Evolutionary conservation across 176 grass and related monocot species (phyloP).

Genomic region (Microstegium vimineum): DNA sequence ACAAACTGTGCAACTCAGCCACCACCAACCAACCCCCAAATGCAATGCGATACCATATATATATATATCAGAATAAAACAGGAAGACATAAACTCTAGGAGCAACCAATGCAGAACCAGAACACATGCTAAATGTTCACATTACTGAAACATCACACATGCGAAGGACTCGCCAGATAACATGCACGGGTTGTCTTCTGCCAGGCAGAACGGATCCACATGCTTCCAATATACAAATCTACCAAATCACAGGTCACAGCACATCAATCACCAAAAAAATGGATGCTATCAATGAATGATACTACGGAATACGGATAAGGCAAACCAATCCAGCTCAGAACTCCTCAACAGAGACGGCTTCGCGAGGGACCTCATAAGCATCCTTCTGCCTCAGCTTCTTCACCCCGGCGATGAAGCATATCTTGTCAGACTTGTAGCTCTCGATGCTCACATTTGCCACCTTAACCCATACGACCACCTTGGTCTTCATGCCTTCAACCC

Average conservation of each 20-base stretch:
- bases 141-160: conserved; percentile 13
- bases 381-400: conserved; percentile 87
- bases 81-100: neutral
- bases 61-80: neutral
- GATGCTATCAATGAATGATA: conserved; percentile 37
- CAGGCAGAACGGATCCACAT: conserved; percentile 19
- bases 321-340: conserved; percentile 44
- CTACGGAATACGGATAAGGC: conserved; percentile 1
- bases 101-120: neutral
- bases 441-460: conserved; percentile 61
- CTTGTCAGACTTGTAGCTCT: conserved; percentile 88
- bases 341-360: conserved; percentile 71
- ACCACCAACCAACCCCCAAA: neutral
- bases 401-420: conserved; percentile 84
- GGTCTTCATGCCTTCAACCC: conserved; percentile 88
- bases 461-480: conserved; percentile 93
- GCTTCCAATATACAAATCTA: conserved; percentile 18
- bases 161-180: conserved; percentile 22
- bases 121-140: conserved; percentile 22
- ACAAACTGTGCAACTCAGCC: conserved; percentile 1
- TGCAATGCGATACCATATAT: conserved; percentile 18
- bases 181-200: conserved; percentile 15
- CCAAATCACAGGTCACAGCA: conserved; percentile 21
- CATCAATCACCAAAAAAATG: conserved; percentile 32
- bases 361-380: conserved; percentile 69